Percentiles rank a stretch among this genome's conserved stretches.
These are phyloP conservation scores for Ajuga chamaepitys DNA, from an alignment of 257 asterid species.

Conservation along the genomic window DNA sequence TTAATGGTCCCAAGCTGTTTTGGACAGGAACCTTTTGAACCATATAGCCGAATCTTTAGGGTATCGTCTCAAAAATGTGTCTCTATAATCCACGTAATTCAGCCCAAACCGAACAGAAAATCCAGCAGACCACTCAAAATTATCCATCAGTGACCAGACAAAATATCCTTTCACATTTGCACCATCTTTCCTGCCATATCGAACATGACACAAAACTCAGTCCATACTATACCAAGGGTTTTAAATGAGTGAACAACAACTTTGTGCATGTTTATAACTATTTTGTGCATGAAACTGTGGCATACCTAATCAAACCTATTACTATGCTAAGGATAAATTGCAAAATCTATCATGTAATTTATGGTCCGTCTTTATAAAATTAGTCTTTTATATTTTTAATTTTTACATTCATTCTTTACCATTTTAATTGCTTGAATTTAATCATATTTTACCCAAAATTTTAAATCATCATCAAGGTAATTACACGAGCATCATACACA, in stretches of 20 bases:
- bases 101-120: conserved; percentile 41
- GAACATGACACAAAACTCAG: background rate
- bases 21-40: conserved; percentile 24
- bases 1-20: conserved; percentile 13
- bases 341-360: too few relatives aligned
- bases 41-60: conserved; percentile 43
- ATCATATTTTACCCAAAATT: too few relatives aligned
- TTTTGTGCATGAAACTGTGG: too few relatives aligned
- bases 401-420: too few relatives aligned
- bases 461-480: too few relatives aligned
- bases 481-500: too few relatives aligned
- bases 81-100: conserved; percentile 32
- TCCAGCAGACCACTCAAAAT: conserved; percentile 47
- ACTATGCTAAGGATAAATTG: too few relatives aligned
- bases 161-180: conserved; percentile 44
- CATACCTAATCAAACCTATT: too few relatives aligned
- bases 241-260: background rate
- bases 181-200: conserved; percentile 29
- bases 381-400: too few relatives aligned
- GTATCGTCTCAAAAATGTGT: conserved; percentile 23
- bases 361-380: too few relatives aligned
- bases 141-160: conserved; percentile 50
- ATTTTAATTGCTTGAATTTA: too few relatives aligned
- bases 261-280: too few relatives aligned
- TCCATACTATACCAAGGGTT: background rate